phyloP scores from a whole-genome alignment of 2,329 filamentous ascomycete genomes.

The Claviceps pazoutovae region DNA sequence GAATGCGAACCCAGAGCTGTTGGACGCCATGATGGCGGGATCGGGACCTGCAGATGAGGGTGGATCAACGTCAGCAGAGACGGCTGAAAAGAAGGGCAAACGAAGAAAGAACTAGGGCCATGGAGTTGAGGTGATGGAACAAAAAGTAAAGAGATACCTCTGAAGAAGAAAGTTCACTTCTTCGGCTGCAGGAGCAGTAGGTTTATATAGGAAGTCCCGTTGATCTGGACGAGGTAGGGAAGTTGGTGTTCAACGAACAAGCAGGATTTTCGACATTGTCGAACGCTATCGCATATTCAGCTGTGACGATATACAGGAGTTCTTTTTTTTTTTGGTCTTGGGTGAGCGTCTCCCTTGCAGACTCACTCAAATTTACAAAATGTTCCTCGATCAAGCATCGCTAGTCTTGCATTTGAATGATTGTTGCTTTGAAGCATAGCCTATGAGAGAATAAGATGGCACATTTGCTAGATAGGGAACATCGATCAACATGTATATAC shows the following conservation, averaged over 20 bases:
- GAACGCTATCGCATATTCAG: not conserved
- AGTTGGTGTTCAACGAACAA: not conserved
- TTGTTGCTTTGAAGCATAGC: not conserved
- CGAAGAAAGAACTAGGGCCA: slow-evolving; percentile 27
- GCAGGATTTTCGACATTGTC: not conserved
- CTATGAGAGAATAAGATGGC: not conserved
- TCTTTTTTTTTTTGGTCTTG: not conserved
- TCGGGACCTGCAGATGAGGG: slow-evolving; percentile 15
- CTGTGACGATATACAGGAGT: not conserved
- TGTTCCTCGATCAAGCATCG: not conserved
- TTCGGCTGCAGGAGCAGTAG: not conserved
- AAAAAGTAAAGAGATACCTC: not conserved
- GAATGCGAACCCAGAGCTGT: slow-evolving; percentile 30
- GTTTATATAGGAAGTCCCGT: not conserved
- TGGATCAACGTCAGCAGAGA: slow-evolving; percentile 18
- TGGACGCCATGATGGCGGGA: slow-evolving; percentile 31
- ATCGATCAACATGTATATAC: not conserved
- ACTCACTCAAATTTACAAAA: not conserved
- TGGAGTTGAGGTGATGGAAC: not conserved
- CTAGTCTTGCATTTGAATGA: too few relatives aligned
- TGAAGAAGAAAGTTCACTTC: not conserved
- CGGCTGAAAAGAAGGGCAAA: slow-evolving; percentile 28
- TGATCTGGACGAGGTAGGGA: not conserved
- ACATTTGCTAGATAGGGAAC: not conserved
- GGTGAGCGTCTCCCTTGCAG: not conserved